Conservation (phyloP, 108 stramenopile species). For the Schizochytrium sp. region DNA sequence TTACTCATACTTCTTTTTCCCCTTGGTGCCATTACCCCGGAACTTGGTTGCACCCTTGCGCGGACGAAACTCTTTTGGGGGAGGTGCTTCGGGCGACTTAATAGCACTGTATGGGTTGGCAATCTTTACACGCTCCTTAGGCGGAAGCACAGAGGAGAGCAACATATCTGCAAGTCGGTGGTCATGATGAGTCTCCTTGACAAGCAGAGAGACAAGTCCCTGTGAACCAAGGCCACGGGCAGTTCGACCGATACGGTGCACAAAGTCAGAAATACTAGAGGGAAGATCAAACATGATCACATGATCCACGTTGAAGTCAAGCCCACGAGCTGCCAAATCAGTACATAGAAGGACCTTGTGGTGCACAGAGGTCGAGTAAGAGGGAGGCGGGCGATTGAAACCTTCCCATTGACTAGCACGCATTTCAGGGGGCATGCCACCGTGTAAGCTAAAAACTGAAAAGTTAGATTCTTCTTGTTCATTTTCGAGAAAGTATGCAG, state of each 20-base stretch:
- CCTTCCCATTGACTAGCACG: conserved; percentile 9
- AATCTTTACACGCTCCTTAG: not conserved
- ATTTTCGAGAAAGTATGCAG: conserved; percentile 9
- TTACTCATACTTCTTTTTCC: not conserved
- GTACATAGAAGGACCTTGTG: conserved; percentile 54
- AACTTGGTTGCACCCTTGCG: conserved; percentile 17
- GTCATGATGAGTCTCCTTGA: conserved; percentile 38
- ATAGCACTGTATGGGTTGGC: conserved; percentile 6
- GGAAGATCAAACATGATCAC: conserved; percentile 60
- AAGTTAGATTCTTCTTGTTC: not conserved
- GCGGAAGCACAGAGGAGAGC: not conserved
- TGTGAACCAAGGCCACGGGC: conserved; percentile 16
- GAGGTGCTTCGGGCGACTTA: not conserved
- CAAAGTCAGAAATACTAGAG: conserved; percentile 34
- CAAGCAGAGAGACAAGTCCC: not conserved
- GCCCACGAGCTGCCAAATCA: conserved; percentile 17
- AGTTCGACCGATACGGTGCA: conserved; percentile 43
- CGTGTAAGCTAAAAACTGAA: not conserved
- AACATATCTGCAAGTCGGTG: not conserved
- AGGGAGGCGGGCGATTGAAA: not conserved
- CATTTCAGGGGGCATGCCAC: conserved; percentile 40
- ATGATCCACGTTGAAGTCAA: conserved; percentile 58
- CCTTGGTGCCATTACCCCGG: not conserved
- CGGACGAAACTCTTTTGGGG: conserved; percentile 1
- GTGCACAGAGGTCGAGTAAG: conserved; percentile 1